Evolutionary conservation across 1,284 basidiomycete genomes (phyloP), one percentile per base, ranked within the genome.

Genomic region (Tranzscheliella williamsii): DNA sequence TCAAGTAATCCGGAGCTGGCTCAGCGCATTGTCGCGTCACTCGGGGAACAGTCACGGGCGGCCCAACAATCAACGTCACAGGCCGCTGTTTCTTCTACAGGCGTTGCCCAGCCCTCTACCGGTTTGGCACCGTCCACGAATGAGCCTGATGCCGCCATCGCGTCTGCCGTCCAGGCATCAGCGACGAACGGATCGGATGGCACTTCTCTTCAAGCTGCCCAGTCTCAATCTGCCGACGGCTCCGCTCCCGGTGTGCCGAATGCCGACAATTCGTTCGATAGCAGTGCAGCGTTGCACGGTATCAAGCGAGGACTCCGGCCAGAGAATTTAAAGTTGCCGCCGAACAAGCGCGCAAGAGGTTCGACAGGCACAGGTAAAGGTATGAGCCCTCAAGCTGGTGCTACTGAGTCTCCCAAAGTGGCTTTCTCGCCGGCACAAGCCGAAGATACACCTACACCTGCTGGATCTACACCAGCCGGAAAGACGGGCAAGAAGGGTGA

Each of bases 291-390:
- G 5, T 46, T 51, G 51, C 64, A 62, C 24, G 60, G 58, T 16
- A 72, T 75, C 56, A 73, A 72, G 55, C 55, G 64, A 20, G 67
- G 71, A 12, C 49, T 75, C 18, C 56, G 67, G 22, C 67, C 71
- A 12, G 73, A 75, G 36, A 72, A 75, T 34, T 65, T 75, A 27
- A 73, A 73, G 55, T 45, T 64, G 24, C 73, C 71, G 4, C 71
- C 73, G 13, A 60, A 57, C 35, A 75, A 75, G 45, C 62, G 70
- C 3, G 58, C 63, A 15, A 73, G 69, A 48, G 56, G 48, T 29
- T 39, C 36, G 1, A 16, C 42, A 6, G 52, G 42, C 22, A 37
- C 26, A 16, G 56, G 51, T 23, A 50, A 50, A 34, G 54, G 52
- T 4, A 50, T 45, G 38, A 55, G 55, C 24, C 60, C 53, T 29